These are phyloP conservation scores for Elsinoe necatrix DNA, from an alignment of 2,329 filamentous ascomycete genomes.

Conservation along the genomic window DNA sequence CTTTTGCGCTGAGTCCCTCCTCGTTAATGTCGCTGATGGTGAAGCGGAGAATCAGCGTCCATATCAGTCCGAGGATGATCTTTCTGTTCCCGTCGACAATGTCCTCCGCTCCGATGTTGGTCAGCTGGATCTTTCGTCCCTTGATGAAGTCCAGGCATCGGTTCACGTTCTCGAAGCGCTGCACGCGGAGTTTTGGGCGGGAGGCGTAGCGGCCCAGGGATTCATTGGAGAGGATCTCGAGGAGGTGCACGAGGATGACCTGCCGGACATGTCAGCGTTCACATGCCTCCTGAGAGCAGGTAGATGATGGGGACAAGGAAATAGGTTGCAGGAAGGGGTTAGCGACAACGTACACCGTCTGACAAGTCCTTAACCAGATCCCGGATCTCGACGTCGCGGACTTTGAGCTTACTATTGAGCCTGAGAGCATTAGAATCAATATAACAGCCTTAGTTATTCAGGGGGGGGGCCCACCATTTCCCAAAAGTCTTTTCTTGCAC, in stretches of 20 bases:
- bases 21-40: slow-evolving; percentile 98
- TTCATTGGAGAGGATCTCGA: slow-evolving; percentile 91
- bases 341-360: slow-evolving; percentile 65
- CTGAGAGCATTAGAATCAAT: slow-evolving; percentile 37
- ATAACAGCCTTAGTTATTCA: not conserved
- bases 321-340: not conserved
- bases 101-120: slow-evolving; percentile 96
- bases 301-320: not conserved
- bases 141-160: slow-evolving; percentile 90
- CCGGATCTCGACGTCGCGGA: slow-evolving; percentile 68
- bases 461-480: slow-evolving; percentile 62
- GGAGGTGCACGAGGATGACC: slow-evolving; percentile 92
- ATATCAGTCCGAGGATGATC: slow-evolving; percentile 94
- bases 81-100: slow-evolving; percentile 96
- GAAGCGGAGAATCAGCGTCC: slow-evolving; percentile 95
- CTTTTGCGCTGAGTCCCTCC: slow-evolving; percentile 95
- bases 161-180: slow-evolving; percentile 97
- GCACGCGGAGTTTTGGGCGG: slow-evolving; percentile 90
- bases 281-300: not conserved
- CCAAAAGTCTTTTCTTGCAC: slow-evolving; percentile 99
- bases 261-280: slow-evolving; percentile 29
- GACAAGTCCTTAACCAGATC: slow-evolving; percentile 84
- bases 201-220: slow-evolving; percentile 94
- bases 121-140: slow-evolving; percentile 85
- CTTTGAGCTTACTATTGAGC: slow-evolving; percentile 91